A percentile compares a stretch with the other conserved stretches of the same genome.
Conservation (phyloP, 129 eudicot species). For the Lactuca saligna region DNA sequence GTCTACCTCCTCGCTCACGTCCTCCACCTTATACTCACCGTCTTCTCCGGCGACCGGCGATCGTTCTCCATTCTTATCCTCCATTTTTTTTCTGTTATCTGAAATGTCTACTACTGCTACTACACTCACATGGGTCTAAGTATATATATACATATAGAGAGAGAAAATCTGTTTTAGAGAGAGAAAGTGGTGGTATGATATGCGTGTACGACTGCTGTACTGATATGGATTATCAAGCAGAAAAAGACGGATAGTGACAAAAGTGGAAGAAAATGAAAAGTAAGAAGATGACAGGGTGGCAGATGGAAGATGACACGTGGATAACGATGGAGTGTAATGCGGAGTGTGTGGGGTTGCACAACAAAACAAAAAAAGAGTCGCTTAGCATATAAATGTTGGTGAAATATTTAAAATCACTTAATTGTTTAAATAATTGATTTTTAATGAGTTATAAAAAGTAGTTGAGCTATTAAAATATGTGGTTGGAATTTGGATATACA, state of each 20-base stretch:
- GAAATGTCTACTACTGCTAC: background rate
- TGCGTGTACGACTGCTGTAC: conserved; percentile 17
- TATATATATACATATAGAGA: background rate
- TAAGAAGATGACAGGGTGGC: conserved; percentile 16
- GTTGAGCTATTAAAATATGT: background rate
- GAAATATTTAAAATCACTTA: too few species aligned
- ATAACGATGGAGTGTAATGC: conserved; percentile 8
- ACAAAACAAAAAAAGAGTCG: background rate
- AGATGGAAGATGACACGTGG: conserved; percentile 14
- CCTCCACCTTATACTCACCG: conserved; percentile 9
- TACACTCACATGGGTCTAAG: background rate
- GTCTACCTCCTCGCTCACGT: conserved; percentile 21
- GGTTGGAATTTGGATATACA: background rate
- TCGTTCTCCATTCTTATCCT: conserved; percentile 8
- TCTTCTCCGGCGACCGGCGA: conserved; percentile 3
- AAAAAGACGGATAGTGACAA: conserved; percentile 15
- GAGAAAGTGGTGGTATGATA: conserved; percentile 11
- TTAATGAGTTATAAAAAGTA: background rate
- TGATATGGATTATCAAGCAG: conserved; percentile 12
- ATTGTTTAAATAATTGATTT: background rate
- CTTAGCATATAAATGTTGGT: too few species aligned
- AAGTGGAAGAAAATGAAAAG: conserved; percentile 11
- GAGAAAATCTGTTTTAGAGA: conserved; percentile 15
- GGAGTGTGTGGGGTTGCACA: background rate
- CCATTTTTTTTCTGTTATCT: background rate